Evolutionary conservation across 2,329 filamentous ascomycete genomes (phyloP).

Genomic region (Xylaria polymorpha): DNA sequence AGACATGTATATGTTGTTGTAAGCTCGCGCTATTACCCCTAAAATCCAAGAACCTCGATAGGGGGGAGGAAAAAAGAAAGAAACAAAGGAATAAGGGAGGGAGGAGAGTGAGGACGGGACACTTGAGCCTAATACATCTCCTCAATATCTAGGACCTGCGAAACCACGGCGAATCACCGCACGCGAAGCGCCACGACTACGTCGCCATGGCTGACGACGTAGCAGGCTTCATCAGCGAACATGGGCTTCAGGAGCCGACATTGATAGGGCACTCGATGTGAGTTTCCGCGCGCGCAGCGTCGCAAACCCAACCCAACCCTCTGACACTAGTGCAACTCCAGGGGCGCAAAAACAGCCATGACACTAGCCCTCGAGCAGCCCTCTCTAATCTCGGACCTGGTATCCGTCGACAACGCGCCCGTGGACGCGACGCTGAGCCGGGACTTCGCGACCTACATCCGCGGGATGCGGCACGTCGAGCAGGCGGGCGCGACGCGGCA

Average conservation of each 20-base stretch:
- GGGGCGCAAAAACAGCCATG: constrained; percentile 92
- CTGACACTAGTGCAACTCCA: constrained; percentile 18
- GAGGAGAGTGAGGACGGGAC: neutral
- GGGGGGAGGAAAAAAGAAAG: too few relatives aligned
- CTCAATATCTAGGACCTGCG: constrained; percentile 75
- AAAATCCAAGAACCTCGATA: neutral
- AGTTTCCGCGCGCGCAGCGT: constrained; percentile 42
- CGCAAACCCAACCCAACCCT: neutral
- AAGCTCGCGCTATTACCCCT: constrained; percentile 47
- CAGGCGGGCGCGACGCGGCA: constrained; percentile 73
- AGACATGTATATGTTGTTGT: constrained; percentile 86
- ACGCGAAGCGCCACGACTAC: constrained; percentile 82
- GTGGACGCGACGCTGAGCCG: constrained; percentile 79
- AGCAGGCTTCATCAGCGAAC: constrained; percentile 77
- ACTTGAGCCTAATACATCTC: constrained; percentile 30
- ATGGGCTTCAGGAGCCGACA: constrained; percentile 75
- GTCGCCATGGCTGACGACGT: constrained; percentile 84
- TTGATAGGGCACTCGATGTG: constrained; percentile 96
- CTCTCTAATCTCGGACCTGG: constrained; percentile 73
- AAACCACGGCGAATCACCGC: constrained; percentile 93
- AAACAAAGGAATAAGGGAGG: neutral
- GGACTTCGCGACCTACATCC: constrained; percentile 83
- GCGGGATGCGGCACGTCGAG: constrained; percentile 86
- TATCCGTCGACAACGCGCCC: constrained; percentile 93
- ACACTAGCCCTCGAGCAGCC: constrained; percentile 79